Conservation (phyloP, 805 yeast species). For the Millerozyma miso region DNA sequence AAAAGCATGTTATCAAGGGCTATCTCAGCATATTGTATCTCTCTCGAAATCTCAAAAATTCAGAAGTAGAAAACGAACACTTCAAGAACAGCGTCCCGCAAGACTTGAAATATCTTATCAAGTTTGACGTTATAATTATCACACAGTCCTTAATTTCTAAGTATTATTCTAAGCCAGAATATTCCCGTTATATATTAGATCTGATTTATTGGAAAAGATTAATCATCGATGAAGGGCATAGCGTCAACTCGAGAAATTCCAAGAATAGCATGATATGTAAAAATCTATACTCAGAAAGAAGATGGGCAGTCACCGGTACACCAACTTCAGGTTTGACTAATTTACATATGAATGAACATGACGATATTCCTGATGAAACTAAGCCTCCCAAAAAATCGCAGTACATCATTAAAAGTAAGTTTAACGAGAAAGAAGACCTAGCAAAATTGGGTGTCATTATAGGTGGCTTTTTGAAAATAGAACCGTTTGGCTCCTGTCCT, state of each 20-base stretch:
- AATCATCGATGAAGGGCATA: slow-evolving; percentile 75
- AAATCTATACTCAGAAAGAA: slow-evolving; percentile 50
- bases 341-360: slow-evolving; percentile 44
- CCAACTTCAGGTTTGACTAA: slow-evolving; percentile 69
- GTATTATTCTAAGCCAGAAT: slow-evolving; percentile 25
- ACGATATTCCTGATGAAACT: slow-evolving; percentile 1
- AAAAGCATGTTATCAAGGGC: slow-evolving; percentile 46
- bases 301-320: slow-evolving; percentile 75
- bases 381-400: slow-evolving; percentile 6
- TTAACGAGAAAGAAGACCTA: slow-evolving; percentile 52
- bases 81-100: slow-evolving; percentile 17
- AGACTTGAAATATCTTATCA: slow-evolving; percentile 29
- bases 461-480: slow-evolving; percentile 50
- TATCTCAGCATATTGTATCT: slow-evolving; percentile 32
- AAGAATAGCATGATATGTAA: slow-evolving; percentile 47
- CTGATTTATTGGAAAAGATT: slow-evolving; percentile 61
- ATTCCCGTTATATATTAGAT: slow-evolving; percentile 31
- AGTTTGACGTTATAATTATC: slow-evolving; percentile 52
- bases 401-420: slow-evolving; percentile 46
- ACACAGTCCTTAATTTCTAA: slow-evolving; percentile 44
- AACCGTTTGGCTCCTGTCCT: slow-evolving; percentile 50
- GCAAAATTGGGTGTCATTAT: slow-evolving; percentile 49
- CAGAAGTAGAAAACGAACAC: slow-evolving; percentile 7
- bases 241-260: slow-evolving; percentile 51
- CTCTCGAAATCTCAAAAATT: slow-evolving; percentile 27